Conservation (phyloP, 768 basidiomycete species). For the Naganishia kalamii region DNA sequence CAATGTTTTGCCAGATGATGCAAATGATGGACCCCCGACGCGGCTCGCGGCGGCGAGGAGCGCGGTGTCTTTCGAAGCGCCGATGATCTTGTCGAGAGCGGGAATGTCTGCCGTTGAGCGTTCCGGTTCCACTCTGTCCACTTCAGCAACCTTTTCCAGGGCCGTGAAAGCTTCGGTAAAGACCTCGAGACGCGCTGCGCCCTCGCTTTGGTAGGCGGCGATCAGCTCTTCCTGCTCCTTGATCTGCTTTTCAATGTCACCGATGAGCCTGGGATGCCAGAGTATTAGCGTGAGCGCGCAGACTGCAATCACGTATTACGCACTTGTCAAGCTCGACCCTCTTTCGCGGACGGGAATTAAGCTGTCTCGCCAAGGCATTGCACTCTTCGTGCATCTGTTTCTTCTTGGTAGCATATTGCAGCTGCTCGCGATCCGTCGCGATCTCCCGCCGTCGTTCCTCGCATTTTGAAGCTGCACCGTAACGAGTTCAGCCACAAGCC, state of each 20-base stretch:
- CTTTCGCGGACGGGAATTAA: neutral
- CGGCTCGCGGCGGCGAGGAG: neutral
- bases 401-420: constrained; percentile 3
- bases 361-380: neutral
- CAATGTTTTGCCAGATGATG: neutral
- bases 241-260: constrained; percentile 5
- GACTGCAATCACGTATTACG: neutral
- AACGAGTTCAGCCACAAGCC: neutral
- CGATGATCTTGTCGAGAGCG: neutral
- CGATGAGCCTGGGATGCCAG: neutral
- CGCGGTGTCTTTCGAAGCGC: neutral
- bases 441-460: constrained; percentile 2
- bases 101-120: constrained; percentile 4
- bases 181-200: neutral
- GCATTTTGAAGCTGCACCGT: neutral
- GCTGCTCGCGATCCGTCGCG: neutral
- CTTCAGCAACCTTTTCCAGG: neutral
- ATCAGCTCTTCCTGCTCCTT: constrained; percentile 13
- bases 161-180: neutral
- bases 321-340: constrained; percentile 4
- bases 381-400: constrained; percentile 13
- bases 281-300: neutral
- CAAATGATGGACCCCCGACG: neutral
- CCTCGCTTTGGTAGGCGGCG: constrained; percentile 1
- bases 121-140: constrained; percentile 3